These are phyloP conservation scores for Pseudogymnoascus sp. DNA, from an alignment of 2,329 filamentous ascomycete species.

Conservation along the genomic window DNA sequence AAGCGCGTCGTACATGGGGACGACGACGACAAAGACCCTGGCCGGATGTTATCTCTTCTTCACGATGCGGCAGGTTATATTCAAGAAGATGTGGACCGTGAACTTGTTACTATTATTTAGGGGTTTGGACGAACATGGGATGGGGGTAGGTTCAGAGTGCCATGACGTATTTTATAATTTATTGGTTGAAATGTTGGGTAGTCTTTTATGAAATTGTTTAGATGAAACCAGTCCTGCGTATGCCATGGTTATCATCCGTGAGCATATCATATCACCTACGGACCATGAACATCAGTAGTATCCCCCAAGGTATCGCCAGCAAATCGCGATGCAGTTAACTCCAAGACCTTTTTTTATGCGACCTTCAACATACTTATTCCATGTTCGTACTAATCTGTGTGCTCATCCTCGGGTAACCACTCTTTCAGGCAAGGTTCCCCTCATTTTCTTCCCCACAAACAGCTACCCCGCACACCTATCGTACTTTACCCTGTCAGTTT, in stretches of 20 bases:
- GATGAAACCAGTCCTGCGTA: not conserved
- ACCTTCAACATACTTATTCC: not conserved
- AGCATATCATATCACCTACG: not conserved
- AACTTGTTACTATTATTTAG: not conserved
- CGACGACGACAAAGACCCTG: not conserved
- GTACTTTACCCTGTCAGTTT: not conserved
- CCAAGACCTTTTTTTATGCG: not conserved
- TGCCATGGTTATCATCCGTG: not conserved
- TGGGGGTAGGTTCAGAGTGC: not conserved
- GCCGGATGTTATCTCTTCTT: not conserved
- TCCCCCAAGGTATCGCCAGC: not conserved
- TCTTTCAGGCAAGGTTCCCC: not conserved
- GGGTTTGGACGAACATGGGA: not conserved
- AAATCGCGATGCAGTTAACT: not conserved
- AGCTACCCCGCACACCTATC: not conserved
- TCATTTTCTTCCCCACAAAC: not conserved
- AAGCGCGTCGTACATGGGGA: not conserved
- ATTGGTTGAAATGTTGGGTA: not conserved
- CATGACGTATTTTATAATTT: not conserved
- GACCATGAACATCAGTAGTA: not conserved
- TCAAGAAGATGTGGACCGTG: not conserved
- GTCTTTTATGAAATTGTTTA: not conserved
- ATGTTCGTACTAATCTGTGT: not conserved
- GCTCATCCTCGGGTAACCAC: not conserved
- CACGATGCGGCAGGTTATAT: not conserved